These are phyloP conservation scores for Diplogelasinospora grovesii DNA, from an alignment of 495 filamentous ascomycete genomes.

Conservation along the genomic window DNA sequence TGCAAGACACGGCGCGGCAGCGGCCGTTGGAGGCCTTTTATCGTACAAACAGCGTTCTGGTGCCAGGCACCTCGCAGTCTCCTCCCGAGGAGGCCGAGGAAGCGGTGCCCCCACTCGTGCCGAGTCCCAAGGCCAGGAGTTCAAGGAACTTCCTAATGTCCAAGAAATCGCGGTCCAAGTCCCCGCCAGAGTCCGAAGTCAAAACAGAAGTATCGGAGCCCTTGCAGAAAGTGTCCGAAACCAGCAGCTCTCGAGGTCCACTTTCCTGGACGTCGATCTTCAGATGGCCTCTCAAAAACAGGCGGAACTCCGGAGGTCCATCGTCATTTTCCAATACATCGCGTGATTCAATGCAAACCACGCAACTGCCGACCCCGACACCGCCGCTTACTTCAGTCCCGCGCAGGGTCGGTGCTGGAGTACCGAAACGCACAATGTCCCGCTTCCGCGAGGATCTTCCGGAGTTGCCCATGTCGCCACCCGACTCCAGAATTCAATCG, in stretches of 20 bases:
- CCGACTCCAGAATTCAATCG: slow-evolving; percentile 73
- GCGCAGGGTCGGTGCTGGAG: slow-evolving; percentile 32
- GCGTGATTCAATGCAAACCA: slow-evolving; percentile 59
- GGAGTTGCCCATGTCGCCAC: slow-evolving; percentile 73
- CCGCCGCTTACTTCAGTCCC: slow-evolving; percentile 24
- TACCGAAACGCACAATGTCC: slow-evolving; percentile 71
- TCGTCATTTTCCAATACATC: slow-evolving; percentile 76
- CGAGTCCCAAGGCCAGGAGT: slow-evolving; percentile 17
- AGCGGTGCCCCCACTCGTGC: slow-evolving; percentile 5
- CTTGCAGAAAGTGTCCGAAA: slow-evolving; percentile 32
- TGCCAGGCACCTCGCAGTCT: slow-evolving; percentile 5
- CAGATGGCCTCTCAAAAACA: slow-evolving; percentile 56
- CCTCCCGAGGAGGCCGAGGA: slow-evolving; percentile 5
- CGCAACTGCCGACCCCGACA: slow-evolving; percentile 28
- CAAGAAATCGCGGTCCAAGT: slow-evolving; percentile 35
- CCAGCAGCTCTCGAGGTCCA: slow-evolving; percentile 32
- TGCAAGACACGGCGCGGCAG: slow-evolving; percentile 7
- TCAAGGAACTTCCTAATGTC: slow-evolving; percentile 32
- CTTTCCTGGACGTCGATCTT: slow-evolving; percentile 67
- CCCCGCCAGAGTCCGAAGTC: slow-evolving; percentile 25
- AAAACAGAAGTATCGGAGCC: slow-evolving; percentile 31
- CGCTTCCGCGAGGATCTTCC: slow-evolving; percentile 92
- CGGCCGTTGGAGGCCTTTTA: slow-evolving; percentile 29
- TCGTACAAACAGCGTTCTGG: slow-evolving; percentile 26
- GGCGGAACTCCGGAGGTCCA: slow-evolving; percentile 50